A percentile compares a stretch with the other conserved stretches of the same genome.
Conservation (phyloP, 1,284 basidiomycete genomes). For the Cryptococcus sp. region DNA sequence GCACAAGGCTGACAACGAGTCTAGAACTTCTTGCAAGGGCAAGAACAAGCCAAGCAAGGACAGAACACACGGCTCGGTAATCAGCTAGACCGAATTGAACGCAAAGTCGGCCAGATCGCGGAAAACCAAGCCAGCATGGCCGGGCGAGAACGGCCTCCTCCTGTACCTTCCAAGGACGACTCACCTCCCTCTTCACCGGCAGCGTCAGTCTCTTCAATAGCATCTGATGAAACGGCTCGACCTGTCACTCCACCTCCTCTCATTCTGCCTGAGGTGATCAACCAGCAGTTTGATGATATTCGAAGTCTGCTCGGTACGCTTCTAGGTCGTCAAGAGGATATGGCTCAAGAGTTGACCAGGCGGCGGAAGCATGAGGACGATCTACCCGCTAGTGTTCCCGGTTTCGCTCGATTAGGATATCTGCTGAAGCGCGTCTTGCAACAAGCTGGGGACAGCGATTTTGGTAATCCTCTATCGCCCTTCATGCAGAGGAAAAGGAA, state of each 20-base stretch:
- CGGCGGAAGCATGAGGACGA: slow-evolving; percentile 26
- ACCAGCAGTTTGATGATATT: slow-evolving; percentile 42
- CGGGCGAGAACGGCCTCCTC: slow-evolving; percentile 35
- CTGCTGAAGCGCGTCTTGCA: slow-evolving; percentile 40
- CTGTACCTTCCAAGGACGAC: slow-evolving; percentile 39
- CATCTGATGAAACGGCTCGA: slow-evolving; percentile 38
- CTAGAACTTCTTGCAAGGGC: slow-evolving; percentile 46
- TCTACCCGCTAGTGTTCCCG: slow-evolving; percentile 22
- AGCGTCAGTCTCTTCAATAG: slow-evolving; percentile 26
- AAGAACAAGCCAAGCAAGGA: slow-evolving; percentile 42
- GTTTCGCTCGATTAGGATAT: slow-evolving; percentile 39
- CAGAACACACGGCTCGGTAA: slow-evolving; percentile 34
- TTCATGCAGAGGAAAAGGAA: neutral
- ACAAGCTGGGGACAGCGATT: slow-evolving; percentile 31
- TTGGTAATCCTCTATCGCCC: slow-evolving; percentile 18
- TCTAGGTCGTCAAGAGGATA: slow-evolving; percentile 36
- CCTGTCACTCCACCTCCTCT: slow-evolving; percentile 42
- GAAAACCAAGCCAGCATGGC: slow-evolving; percentile 24
- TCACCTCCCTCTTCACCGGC: slow-evolving; percentile 24
- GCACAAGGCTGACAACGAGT: neutral
- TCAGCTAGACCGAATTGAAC: slow-evolving; percentile 51
- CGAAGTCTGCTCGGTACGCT: slow-evolving; percentile 39
- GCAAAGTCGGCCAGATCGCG: slow-evolving; percentile 36
- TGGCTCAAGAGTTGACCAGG: slow-evolving; percentile 31
- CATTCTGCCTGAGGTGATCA: slow-evolving; percentile 32